Evolutionary conservation across 2,329 filamentous ascomycete species (phyloP).

Genomic region (Penicillium corylophilum): DNA sequence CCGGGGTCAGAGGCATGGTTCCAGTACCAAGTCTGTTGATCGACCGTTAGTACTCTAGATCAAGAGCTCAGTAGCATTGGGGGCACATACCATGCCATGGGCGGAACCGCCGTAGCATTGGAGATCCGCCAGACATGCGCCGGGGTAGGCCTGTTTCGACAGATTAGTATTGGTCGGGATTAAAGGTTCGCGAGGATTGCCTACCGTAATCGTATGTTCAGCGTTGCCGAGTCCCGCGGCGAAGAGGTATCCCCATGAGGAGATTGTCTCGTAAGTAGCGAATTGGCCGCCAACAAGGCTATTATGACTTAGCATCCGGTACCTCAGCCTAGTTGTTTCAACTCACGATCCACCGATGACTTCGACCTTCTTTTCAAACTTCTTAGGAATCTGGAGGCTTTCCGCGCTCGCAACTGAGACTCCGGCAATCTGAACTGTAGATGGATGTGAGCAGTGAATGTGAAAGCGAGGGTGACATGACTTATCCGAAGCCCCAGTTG

Average conservation of each 20-base stretch:
- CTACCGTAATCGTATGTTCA: slow-evolving; percentile 56
- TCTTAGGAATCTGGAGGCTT: slow-evolving; percentile 46
- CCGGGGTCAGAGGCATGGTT: slow-evolving; percentile 57
- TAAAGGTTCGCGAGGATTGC: background rate
- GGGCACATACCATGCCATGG: slow-evolving; percentile 43
- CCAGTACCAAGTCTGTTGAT: slow-evolving; percentile 53
- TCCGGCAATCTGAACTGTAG: slow-evolving; percentile 53
- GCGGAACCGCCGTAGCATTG: slow-evolving; percentile 57
- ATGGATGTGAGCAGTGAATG: slow-evolving; percentile 15
- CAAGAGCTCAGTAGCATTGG: background rate
- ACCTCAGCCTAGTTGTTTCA: slow-evolving; percentile 19
- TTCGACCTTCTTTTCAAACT: slow-evolving; percentile 40
- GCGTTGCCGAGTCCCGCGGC: slow-evolving; percentile 58
- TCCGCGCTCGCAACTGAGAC: slow-evolving; percentile 51
- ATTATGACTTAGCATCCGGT: slow-evolving; percentile 47
- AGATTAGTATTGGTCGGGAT: background rate
- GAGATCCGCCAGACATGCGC: slow-evolving; percentile 57
- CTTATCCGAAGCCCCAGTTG: slow-evolving; percentile 59
- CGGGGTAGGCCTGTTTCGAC: slow-evolving; percentile 48
- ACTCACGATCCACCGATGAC: slow-evolving; percentile 46
- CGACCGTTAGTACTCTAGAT: slow-evolving; percentile 2
- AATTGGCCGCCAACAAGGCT: slow-evolving; percentile 58
- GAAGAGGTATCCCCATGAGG: slow-evolving; percentile 57
- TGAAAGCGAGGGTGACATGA: slow-evolving; percentile 1
- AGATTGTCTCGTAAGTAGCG: slow-evolving; percentile 58